phyloP scores from a whole-genome alignment of 2,329 filamentous ascomycete species.

The Pyricularia grisea region DNA sequence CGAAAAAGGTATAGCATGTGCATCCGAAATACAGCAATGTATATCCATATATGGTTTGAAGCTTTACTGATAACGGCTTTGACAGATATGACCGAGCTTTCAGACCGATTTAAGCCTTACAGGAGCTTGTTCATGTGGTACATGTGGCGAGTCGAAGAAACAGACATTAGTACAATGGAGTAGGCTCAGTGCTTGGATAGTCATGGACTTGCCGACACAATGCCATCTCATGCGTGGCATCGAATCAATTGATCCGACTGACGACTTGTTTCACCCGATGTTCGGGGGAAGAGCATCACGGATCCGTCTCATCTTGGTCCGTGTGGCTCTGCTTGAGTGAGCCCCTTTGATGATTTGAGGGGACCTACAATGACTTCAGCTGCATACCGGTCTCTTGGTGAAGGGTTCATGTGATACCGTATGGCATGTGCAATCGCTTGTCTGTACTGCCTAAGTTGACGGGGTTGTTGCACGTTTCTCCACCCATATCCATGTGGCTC shows the following conservation, averaged over 20 bases:
- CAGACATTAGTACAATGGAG: conserved; percentile 58
- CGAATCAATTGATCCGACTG: neutral
- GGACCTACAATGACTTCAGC: neutral
- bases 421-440: neutral
- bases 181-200: conserved; percentile 10
- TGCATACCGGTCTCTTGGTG: neutral
- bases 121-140: conserved; percentile 97
- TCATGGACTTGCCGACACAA: neutral
- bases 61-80: neutral
- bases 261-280: neutral
- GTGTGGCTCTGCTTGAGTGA: neutral
- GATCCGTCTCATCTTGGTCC: neutral
- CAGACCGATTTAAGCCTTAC: conserved; percentile 75
- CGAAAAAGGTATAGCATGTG: conserved; percentile 32
- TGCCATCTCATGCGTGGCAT: neutral
- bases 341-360: neutral
- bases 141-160: conserved; percentile 84
- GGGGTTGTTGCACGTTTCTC: neutral
- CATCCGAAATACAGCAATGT: neutral
- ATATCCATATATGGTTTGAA: neutral
- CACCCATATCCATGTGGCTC: neutral
- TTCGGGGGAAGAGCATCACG: neutral
- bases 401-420: neutral
- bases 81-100: conserved; percentile 78
- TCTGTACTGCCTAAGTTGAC: neutral